phyloP scores from a whole-genome alignment of 176 grass and related monocot genomes.

The Bromus sterilis region DNA sequence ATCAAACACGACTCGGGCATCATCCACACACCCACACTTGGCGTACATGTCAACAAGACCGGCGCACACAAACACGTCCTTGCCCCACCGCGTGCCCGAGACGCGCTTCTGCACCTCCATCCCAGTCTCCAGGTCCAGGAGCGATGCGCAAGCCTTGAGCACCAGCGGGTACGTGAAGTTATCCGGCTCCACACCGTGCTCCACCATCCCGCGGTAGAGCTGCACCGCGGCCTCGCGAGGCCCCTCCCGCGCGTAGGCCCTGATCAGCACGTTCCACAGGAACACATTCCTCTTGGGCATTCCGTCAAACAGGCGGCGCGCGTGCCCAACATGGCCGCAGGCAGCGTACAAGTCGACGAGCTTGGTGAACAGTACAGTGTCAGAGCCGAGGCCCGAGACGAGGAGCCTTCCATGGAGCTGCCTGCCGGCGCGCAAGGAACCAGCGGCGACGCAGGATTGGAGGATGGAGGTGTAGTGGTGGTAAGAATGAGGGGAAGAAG shows the following conservation, averaged over 20 bases:
- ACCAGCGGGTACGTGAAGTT: constrained; percentile 65
- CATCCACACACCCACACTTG: constrained; percentile 50
- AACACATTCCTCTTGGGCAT: constrained; percentile 57
- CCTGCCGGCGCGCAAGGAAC: constrained; percentile 31
- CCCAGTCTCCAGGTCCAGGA: constrained; percentile 33
- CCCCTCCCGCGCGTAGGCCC: constrained; percentile 46
- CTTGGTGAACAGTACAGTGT: constrained; percentile 35
- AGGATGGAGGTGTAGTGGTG: constrained; percentile 32
- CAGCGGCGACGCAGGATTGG: constrained; percentile 31
- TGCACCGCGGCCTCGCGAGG: constrained; percentile 31
- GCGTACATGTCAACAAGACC: constrained; percentile 66
- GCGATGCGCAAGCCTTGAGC: constrained; percentile 54
- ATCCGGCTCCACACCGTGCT: constrained; percentile 34
- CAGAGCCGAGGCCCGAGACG: constrained; percentile 28
- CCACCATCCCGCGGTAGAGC: constrained; percentile 48
- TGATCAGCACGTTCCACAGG: constrained; percentile 68
- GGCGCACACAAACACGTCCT: constrained; percentile 45
- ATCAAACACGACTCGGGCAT: constrained; percentile 45
- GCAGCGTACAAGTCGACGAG: constrained; percentile 44
- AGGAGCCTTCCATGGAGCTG: constrained; percentile 58
- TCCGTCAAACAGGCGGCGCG: constrained; percentile 57
- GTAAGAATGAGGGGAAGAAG: not conserved
- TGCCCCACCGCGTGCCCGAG: constrained; percentile 11
- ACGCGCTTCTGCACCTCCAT: constrained; percentile 42
- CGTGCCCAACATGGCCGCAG: constrained; percentile 21